Conservation (phyloP, 306 rosid species). For the Pyrus pyrifolia region DNA sequence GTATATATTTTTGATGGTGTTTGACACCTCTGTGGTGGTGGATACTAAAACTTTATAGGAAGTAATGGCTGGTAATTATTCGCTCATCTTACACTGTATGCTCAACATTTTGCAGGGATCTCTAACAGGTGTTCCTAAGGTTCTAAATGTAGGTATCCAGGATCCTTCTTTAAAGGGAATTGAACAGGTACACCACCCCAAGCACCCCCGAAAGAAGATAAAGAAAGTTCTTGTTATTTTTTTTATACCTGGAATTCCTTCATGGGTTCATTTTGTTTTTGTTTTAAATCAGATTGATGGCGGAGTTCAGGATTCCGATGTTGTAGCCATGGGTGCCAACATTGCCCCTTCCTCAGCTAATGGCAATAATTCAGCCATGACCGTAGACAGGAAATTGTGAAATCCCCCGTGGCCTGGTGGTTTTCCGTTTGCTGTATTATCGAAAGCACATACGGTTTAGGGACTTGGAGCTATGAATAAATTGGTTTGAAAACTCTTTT, state of each 20-base stretch:
- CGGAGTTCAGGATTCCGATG: slow-evolving; percentile 19
- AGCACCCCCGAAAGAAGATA: neutral
- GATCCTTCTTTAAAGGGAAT: slow-evolving; percentile 30
- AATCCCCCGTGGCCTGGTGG: neutral
- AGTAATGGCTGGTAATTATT: neutral
- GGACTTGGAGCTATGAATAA: neutral
- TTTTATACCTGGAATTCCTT: neutral
- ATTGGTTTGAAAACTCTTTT: neutral
- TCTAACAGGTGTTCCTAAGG: slow-evolving; percentile 36
- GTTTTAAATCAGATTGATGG: slow-evolving; percentile 14
- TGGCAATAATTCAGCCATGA: slow-evolving; percentile 11
- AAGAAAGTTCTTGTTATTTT: neutral
- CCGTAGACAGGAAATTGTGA: slow-evolving; percentile 1
- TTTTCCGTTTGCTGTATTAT: neutral
- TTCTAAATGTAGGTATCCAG: slow-evolving; percentile 12
- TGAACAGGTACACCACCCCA: slow-evolving; percentile 30
- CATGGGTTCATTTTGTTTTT: neutral
- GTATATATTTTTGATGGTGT: neutral
- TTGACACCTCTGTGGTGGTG: neutral
- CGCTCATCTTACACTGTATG: slow-evolving; percentile 2
- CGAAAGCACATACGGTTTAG: neutral
- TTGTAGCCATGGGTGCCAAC: slow-evolving; percentile 3
- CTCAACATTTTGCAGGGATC: slow-evolving; percentile 33
- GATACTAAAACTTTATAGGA: neutral
- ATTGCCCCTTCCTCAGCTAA: slow-evolving; percentile 5